Evolutionary conservation across 2,329 filamentous ascomycete species (phyloP).

Genomic region (Aspergillus amoenus): DNA sequence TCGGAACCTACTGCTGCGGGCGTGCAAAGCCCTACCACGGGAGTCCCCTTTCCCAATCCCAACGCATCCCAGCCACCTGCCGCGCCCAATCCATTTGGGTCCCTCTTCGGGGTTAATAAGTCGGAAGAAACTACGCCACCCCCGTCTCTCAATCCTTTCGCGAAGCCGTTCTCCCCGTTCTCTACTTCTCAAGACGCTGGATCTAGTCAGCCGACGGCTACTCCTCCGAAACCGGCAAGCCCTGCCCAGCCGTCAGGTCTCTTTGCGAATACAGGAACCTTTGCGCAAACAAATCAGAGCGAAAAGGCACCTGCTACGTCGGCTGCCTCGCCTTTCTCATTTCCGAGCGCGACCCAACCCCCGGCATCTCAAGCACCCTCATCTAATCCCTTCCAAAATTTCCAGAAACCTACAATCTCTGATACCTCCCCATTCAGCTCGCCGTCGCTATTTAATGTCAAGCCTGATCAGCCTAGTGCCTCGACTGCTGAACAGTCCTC

Average conservation of each 20-base stretch:
- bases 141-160: conserved; percentile 15
- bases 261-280: background rate
- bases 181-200: conserved; percentile 1
- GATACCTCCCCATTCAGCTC: conserved; percentile 7
- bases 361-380: background rate
- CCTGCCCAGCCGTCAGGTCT: background rate
- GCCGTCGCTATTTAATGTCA: background rate
- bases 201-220: background rate
- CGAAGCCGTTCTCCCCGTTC: conserved; percentile 4
- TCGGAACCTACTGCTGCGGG: conserved; percentile 11
- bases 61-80: conserved; percentile 14
- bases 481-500: conserved; percentile 16
- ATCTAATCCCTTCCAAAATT: conserved; percentile 3
- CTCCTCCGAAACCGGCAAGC: background rate
- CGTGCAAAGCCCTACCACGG: background rate
- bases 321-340: conserved; percentile 3
- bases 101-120: background rate
- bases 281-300: background rate
- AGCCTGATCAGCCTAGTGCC: conserved; percentile 5
- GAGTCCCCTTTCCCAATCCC: conserved; percentile 1
- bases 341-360: conserved; percentile 1
- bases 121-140: background rate
- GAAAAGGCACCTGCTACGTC: background rate
- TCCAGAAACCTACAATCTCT: conserved; percentile 7
- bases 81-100: conserved; percentile 5